These are phyloP conservation scores for Populus hybrid DNA, from an alignment of 441 rosid genomes.

Conservation along the genomic window DNA sequence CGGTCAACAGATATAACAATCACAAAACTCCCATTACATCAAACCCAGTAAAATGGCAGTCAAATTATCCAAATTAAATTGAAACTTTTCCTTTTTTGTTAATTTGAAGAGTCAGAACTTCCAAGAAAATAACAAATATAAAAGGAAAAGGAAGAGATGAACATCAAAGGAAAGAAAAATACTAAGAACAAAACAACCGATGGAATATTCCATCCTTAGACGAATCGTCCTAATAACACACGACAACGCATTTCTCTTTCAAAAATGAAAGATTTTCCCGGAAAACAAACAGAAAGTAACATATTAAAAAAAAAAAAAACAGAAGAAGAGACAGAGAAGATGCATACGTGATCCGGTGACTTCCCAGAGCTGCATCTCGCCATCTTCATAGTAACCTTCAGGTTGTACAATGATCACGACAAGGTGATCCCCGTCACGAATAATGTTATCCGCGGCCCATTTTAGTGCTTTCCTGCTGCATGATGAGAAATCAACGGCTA, in stretches of 20 bases:
- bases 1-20: neutral
- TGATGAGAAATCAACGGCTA: slow-evolving; percentile 89
- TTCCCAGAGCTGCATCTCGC: slow-evolving; percentile 93
- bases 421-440: slow-evolving; percentile 71
- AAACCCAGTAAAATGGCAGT: neutral
- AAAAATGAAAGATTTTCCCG: neutral
- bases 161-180: neutral
- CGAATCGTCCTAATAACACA: neutral
- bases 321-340: neutral
- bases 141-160: neutral
- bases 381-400: slow-evolving; percentile 60
- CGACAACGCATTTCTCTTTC: neutral
- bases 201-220: too few species aligned
- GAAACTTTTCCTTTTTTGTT: neutral
- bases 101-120: neutral
- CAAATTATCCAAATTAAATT: neutral
- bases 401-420: slow-evolving; percentile 58
- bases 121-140: neutral
- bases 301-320: neutral
- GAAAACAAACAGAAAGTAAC: neutral
- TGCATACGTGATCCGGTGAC: slow-evolving; percentile 76
- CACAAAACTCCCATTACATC: neutral
- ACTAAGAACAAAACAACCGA: neutral
- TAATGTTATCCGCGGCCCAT: slow-evolving; percentile 84
- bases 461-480: slow-evolving; percentile 75